These are phyloP conservation scores for Mycoemilia scoparia DNA, from an alignment of 192 early-diverging fungal species.

Conservation along the genomic window DNA sequence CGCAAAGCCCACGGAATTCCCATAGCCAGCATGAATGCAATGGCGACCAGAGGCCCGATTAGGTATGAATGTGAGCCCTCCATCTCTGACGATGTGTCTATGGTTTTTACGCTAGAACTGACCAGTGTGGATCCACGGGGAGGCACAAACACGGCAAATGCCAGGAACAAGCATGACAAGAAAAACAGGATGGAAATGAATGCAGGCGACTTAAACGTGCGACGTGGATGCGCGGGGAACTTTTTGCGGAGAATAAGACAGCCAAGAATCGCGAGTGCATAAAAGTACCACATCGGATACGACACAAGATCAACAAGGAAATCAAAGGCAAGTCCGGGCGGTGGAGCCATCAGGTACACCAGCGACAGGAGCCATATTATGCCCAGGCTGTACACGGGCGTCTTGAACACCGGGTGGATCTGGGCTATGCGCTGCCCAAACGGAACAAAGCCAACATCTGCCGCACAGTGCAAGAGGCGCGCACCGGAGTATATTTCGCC, in stretches of 20 bases:
- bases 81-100: too few species aligned
- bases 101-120: too few species aligned
- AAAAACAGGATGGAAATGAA: constrained; percentile 33
- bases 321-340: constrained; percentile 39
- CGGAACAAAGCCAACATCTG: constrained; percentile 33
- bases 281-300: constrained; percentile 44
- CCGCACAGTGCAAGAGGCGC: constrained; percentile 32
- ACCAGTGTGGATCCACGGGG: constrained; percentile 9
- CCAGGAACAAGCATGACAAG: constrained; percentile 28
- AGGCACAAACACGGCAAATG: constrained; percentile 36
- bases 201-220: constrained; percentile 28
- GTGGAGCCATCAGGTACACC: constrained; percentile 34
- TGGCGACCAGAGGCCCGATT: constrained; percentile 26
- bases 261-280: constrained; percentile 33
- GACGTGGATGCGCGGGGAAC: constrained; percentile 18
- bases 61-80: constrained; percentile 26
- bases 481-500: constrained; percentile 34
- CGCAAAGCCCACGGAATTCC: constrained; percentile 29
- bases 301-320: constrained; percentile 38
- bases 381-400: constrained; percentile 21
- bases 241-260: constrained; percentile 27
- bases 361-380: constrained; percentile 27
- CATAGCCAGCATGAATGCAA: constrained; percentile 18
- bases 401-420: constrained; percentile 23
- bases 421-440: constrained; percentile 18